Evolutionary conservation across 2,329 filamentous ascomycete genomes (phyloP).

Genomic region (Hymenoscyphus albidus): DNA sequence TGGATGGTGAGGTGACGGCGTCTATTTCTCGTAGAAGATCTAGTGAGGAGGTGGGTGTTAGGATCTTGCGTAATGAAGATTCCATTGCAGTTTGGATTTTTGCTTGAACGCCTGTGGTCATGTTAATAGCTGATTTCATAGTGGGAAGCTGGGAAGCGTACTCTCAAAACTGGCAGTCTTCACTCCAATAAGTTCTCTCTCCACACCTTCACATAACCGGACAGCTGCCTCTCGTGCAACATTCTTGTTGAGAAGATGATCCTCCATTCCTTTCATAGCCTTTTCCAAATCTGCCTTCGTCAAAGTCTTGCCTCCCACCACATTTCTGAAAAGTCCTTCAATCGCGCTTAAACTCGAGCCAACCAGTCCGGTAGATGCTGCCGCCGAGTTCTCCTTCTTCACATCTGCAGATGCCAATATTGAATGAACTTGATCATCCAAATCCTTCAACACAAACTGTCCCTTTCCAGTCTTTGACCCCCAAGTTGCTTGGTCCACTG

Average conservation of each 20-base stretch:
- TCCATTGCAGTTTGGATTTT: constrained; percentile 86
- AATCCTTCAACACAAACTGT: constrained; percentile 88
- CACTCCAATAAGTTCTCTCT: constrained; percentile 82
- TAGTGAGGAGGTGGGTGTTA: constrained; percentile 90
- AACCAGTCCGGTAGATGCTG: constrained; percentile 60
- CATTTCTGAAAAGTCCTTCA: constrained; percentile 85
- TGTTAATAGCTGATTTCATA: constrained; percentile 18
- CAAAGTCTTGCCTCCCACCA: constrained; percentile 89
- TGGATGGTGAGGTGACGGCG: constrained; percentile 64
- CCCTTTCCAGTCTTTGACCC: constrained; percentile 81
- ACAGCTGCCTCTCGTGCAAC: constrained; percentile 92
- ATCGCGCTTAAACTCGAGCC: constrained; percentile 78
- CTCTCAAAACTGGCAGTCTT: constrained; percentile 91
- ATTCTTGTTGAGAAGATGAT: constrained; percentile 91
- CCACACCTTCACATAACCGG: constrained; percentile 84
- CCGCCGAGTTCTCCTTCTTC: constrained; percentile 46
- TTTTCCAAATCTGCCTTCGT: constrained; percentile 87
- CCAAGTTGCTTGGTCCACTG: constrained; percentile 76
- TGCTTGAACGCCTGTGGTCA: constrained; percentile 61
- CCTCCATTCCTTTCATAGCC: constrained; percentile 92
- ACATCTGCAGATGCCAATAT: constrained; percentile 80
- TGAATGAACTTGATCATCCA: constrained; percentile 88
- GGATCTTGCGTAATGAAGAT: constrained; percentile 86
- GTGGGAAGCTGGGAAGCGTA: constrained; percentile 26
- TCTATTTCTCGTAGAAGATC: constrained; percentile 94